Conservation (phyloP, 176 grass and related monocot genomes). For the Triticum timopheevii region DNA sequence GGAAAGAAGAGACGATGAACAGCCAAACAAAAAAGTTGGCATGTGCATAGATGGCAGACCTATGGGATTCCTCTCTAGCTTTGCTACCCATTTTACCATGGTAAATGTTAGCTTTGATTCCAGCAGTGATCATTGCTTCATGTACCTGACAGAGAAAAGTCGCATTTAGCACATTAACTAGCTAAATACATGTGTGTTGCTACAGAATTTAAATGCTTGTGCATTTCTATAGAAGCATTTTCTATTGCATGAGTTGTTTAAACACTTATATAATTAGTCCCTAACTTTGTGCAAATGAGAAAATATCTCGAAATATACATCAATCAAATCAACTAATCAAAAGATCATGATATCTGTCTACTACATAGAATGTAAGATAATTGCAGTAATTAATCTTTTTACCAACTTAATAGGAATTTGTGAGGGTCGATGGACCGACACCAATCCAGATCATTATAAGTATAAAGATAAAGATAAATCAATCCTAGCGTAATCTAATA, state of each 20-base stretch:
- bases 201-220: background rate
- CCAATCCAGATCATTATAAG: background rate
- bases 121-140: conserved; percentile 64
- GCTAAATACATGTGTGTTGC: background rate
- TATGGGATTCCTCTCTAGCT: conserved; percentile 84
- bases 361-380: background rate
- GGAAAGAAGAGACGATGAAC: conserved; percentile 13
- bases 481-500: background rate
- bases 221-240: background rate
- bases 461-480: background rate
- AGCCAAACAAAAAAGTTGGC: conserved; percentile 20
- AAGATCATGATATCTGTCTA: background rate
- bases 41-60: conserved; percentile 40
- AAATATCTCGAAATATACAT: background rate
- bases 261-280: background rate
- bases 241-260: background rate
- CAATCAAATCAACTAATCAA: background rate
- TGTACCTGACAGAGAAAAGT: conserved; percentile 51
- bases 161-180: background rate
- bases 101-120: conserved; percentile 85
- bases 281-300: background rate
- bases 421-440: background rate
- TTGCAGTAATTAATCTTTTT: background rate
- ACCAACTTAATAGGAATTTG: background rate
- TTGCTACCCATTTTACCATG: conserved; percentile 78